A percentile compares a stretch with the other conserved stretches of the same genome.
Conservation (phyloP, 2,329 filamentous ascomycete genomes). For the Aspergillus caelatus region DNA sequence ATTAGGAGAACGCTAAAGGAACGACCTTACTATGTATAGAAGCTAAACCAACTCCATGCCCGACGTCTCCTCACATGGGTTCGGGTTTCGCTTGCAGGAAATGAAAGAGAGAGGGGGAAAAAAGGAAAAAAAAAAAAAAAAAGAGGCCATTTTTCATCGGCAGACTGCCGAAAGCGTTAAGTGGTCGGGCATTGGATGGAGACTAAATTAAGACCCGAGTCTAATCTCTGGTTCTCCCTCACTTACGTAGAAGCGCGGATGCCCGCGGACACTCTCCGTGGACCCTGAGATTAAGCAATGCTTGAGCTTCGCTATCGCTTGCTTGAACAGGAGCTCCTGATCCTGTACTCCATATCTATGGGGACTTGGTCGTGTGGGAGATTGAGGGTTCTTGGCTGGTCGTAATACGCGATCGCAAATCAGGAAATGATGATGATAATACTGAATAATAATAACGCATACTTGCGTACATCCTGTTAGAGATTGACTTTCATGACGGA, state of each 20-base stretch:
- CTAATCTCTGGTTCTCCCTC: neutral
- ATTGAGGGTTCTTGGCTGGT: neutral
- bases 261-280: neutral
- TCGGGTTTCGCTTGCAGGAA: conserved; percentile 2
- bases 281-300: conserved; percentile 4
- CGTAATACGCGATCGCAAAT: neutral
- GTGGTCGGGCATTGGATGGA: neutral
- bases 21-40: neutral
- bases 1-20: neutral
- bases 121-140: neutral
- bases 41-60: neutral
- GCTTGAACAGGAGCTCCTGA: neutral
- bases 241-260: neutral
- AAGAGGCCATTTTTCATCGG: neutral
- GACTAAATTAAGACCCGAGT: conserved; percentile 3
- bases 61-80: neutral
- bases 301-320: neutral
- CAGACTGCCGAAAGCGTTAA: neutral
- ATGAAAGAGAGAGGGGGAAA: neutral
- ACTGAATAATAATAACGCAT: neutral
- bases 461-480: neutral
- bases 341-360: neutral
- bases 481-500: neutral
- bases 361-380: neutral
- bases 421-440: neutral